Base-by-base conservation (phyloP, 495 filamentous ascomycete species). In the Xylaria bambusicola region DNA sequence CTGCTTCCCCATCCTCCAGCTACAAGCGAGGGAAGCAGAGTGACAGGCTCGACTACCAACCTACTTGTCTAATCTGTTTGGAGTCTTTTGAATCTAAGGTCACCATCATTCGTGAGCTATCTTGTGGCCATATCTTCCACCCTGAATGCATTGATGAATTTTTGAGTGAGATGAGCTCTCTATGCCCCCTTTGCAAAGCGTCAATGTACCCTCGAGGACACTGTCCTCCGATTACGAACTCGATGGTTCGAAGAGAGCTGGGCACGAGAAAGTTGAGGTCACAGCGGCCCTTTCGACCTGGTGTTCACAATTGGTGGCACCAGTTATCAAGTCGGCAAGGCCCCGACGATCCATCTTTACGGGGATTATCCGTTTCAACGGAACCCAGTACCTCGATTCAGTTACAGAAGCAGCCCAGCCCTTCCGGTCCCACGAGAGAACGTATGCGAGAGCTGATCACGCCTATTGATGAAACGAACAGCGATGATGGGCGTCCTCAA, bases 41-140 rank as follows among this genome's bases (percentile, higher is more conserved):
- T 38, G 44, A 63, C 12, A 56, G 82, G 9, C 80, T 80, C 13
- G 73, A 86, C 58, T 80, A 84, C 21, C 90, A 93, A 70, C 86
- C 88, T 0, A 85, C 80, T 6, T 97, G 93, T 67, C 81, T 86
- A 5, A 96, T 97, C 57, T 98, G 93, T 65, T 81, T 96, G 2
- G 90, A 94, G 18, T 83, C 90, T 58, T 98, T 89, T 68, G 79
- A 85, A 23, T 82, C 86, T 17, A 79, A 80, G 8, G 66, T 69
- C 15, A 87, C 91, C 0, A 81, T 81, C 21, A 89, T 97, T 58
- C 88, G 92, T 36, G 90, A 95, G 70, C 78, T 97, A 3, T 86
- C 89, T 0, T 98, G 93, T 62, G 83, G 88, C 0, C 93, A 98
- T 68, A 92, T 97, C 56, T 98, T 91, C 73, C 92, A 98, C 55